Percentiles rank a stretch among this genome's conserved stretches.
Conservation (phyloP, 202 grass and related monocot genomes). For the Elaeis oleifera region DNA sequence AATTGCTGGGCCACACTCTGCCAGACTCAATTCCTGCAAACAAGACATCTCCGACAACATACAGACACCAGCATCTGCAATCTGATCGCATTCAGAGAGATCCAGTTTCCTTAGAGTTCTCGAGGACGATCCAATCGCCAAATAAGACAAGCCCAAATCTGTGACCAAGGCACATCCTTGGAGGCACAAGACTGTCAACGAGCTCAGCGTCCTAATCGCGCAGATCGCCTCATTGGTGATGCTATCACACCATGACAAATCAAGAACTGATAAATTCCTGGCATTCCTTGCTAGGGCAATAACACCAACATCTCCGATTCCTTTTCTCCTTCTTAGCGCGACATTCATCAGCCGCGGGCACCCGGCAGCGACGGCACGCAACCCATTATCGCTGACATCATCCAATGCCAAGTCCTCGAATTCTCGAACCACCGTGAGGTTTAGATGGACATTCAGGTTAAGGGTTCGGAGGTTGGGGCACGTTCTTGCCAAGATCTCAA, state of each 20-base stretch:
- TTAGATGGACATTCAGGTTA: background rate
- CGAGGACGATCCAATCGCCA: background rate
- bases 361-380: background rate
- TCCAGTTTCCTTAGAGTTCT: constrained; percentile 2
- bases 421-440: too few relatives aligned
- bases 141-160: background rate
- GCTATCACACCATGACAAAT: constrained; percentile 4
- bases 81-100: constrained; percentile 18
- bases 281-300: background rate
- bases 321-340: background rate
- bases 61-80: background rate
- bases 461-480: constrained; percentile 8
- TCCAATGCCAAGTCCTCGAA: too few relatives aligned
- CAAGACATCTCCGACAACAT: background rate
- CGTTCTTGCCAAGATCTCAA: background rate
- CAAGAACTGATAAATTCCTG: constrained; percentile 1
- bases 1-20: constrained; percentile 1
- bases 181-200: background rate
- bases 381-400: constrained; percentile 4
- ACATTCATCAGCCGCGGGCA: constrained; percentile 1
- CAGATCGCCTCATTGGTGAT: constrained; percentile 4
- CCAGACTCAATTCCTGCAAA: constrained; percentile 8
- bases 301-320: background rate
- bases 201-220: background rate
- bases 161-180: constrained; percentile 8